A percentile compares a stretch with the other conserved stretches of the same genome.
Conservation (phyloP, 208 protist genomes). For the Leishmania arabica region DNA sequence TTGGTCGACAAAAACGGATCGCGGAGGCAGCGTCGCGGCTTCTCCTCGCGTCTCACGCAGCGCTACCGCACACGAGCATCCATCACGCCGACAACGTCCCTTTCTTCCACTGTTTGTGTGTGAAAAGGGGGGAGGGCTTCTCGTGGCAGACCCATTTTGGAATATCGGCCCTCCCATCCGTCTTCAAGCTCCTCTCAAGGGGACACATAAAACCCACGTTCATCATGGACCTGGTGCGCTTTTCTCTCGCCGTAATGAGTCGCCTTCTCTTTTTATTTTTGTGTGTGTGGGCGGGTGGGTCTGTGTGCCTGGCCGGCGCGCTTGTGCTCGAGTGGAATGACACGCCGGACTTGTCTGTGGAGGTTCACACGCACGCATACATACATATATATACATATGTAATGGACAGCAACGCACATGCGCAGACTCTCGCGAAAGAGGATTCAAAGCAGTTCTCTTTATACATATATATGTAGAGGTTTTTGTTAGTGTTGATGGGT, state of each 20-base stretch:
- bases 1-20: not conserved
- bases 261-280: not conserved
- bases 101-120: not conserved
- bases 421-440: not conserved
- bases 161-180: not conserved
- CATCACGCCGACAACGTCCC: not conserved
- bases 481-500: not conserved
- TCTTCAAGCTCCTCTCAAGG: not conserved
- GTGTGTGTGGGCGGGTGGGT: no score
- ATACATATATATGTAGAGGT: not conserved
- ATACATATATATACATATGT: not conserved
- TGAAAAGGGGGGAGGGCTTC: not conserved
- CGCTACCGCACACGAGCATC: not conserved
- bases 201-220: not conserved
- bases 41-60: not conserved
- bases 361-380: not conserved
- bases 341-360: not conserved
- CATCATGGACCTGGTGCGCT: not conserved
- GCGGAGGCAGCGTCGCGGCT: not conserved
- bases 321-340: not conserved
- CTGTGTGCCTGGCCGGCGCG: no score
- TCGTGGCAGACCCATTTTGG: not conserved
- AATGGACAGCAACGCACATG: not conserved
- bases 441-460: not conserved
- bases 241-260: not conserved